Conservation (phyloP, 2,329 filamentous ascomycete genomes). For the Elsinoe ampelina region DNA sequence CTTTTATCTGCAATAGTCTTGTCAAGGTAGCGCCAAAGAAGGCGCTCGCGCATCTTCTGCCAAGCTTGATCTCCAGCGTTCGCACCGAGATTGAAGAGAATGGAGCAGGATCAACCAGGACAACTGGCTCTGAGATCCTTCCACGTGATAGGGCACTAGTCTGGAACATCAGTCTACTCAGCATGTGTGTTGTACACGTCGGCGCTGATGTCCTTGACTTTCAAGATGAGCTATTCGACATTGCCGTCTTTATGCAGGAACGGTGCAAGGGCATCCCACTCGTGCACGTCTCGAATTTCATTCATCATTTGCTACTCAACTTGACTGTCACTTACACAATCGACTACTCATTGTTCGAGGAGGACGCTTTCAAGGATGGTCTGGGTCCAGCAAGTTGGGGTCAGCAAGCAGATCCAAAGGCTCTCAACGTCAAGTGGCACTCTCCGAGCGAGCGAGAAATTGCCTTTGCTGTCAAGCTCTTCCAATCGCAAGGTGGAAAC, state of each 20-base stretch:
- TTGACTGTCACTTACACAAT: conserved; percentile 88
- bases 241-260: conserved; percentile 92
- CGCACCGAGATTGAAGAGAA: conserved; percentile 96
- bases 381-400: conserved; percentile 78
- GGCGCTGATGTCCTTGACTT: conserved; percentile 82
- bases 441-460: conserved; percentile 71
- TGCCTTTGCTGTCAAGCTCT: conserved; percentile 79
- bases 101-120: conserved; percentile 86
- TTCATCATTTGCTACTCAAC: conserved; percentile 91
- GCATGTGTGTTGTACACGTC: conserved; percentile 96
- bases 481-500: conserved; percentile 69
- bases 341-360: conserved; percentile 80
- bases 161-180: conserved; percentile 94
- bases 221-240: conserved; percentile 78
- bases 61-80: conserved; percentile 83
- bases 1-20: conserved; percentile 92
- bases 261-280: conserved; percentile 89
- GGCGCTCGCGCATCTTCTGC: conserved; percentile 80
- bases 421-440: conserved; percentile 86
- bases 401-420: conserved; percentile 59
- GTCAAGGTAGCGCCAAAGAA: conserved; percentile 95
- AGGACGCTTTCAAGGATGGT: conserved; percentile 60
- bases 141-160: conserved; percentile 86
- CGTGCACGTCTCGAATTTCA: conserved; percentile 93
- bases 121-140: conserved; percentile 84